Evolutionary conservation across 164 flowering plant species (phyloP).

Genomic region (Magnolia sinica): DNA sequence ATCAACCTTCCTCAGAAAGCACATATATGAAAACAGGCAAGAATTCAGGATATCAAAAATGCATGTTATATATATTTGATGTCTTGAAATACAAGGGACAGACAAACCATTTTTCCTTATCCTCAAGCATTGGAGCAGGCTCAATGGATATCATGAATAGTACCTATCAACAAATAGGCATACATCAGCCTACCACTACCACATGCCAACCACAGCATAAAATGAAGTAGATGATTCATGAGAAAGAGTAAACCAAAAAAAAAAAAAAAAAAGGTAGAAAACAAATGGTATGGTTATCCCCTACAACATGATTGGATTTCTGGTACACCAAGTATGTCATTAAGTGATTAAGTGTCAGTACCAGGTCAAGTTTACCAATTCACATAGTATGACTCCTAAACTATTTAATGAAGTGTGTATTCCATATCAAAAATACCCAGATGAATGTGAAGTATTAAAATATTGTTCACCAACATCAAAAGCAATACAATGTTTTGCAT

Average conservation of each 20-base stretch:
- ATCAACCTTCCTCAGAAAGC: not conserved
- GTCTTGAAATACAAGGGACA: constrained; percentile 10
- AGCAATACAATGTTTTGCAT: too few relatives aligned
- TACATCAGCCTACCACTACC: constrained; percentile 1
- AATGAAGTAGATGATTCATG: not conserved
- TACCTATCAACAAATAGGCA: constrained; percentile 44
- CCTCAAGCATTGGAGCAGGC: constrained; percentile 99
- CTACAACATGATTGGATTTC: not conserved
- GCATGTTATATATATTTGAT: not conserved
- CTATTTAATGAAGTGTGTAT: too few relatives aligned
- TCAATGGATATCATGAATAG: constrained; percentile 94
- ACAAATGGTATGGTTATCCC: not conserved
- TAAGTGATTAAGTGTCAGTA: not conserved
- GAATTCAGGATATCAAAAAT: not conserved
- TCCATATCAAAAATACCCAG: too few relatives aligned
- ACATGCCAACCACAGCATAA: not conserved
- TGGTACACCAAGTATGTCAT: not conserved
- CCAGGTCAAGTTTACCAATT: not conserved
- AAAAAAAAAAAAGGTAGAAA: not conserved
- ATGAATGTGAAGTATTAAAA: too few relatives aligned
- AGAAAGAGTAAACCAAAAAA: too few relatives aligned
- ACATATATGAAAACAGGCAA: not conserved
- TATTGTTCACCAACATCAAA: too few relatives aligned
- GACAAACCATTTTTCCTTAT: constrained; percentile 94
- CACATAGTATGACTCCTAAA: not conserved